Evolutionary conservation across 345 rosid species (phyloP), one percentile per base, ranked within the genome.

Genomic region (Boechera stricta): DNA sequence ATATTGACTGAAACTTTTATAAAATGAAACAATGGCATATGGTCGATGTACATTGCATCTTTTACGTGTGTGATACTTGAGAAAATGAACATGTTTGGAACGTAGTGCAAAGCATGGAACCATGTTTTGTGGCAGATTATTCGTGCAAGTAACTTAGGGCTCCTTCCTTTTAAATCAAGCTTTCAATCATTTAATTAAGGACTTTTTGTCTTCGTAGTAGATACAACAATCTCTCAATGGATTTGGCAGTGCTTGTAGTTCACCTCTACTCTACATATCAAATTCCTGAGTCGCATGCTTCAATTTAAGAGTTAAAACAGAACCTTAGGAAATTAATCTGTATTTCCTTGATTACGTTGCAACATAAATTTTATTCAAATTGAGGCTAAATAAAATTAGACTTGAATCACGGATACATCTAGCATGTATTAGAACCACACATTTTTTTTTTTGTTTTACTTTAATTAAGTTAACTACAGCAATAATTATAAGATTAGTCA

Each of bases 141-240:
- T 69, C 73, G 72, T 52, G 59, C 60, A 67, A 52, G 72, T 67
- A 35, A 51, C 59, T 51, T 66, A 47, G n/a, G 42, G 41, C 8
- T 65, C 11, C 41, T 28, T 29, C 69, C 45, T 36, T 59, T 1
- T 4, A n/a, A 12, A 62, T 62, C 41, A 15, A 58, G 6, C 12
- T 15, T 58, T 33, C 26, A 58, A 33, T 56, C 21, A 56, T 52
- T 35, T 2, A 33, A 5, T 38, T 24, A 24, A 51, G 13, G 64
- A 35, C 12, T 36, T 32, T 29, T 58, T 16, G 42, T 52, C 57
- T 7, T 38, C 41, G 41, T 38, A 8, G 10, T 2, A 38, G 7
- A 38, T 7, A 8, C 41, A 38, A 47, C 51, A 47, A 47, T 47
- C 51, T 47, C 51, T 47, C 18, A 47, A 47, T 47, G 21, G 21